Evolutionary conservation across 176 grass and related monocot genomes (phyloP), one percentile per base, ranked within the genome.

Genomic region (Musa schizocarpa): DNA sequence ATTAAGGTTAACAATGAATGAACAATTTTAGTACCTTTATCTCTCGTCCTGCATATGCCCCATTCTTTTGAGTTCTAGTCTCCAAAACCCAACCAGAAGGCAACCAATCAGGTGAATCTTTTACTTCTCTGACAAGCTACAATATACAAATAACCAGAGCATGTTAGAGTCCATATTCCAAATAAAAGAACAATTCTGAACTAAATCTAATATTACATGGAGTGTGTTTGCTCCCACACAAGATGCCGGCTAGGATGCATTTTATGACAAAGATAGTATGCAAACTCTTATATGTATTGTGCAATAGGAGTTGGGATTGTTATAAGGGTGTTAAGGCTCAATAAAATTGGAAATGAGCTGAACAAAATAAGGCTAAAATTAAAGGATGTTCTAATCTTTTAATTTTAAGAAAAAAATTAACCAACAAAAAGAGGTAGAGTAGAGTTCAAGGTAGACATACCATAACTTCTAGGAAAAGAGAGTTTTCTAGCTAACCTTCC

Each of bases 61-160:
- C 82, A 51, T 61, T 72, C 51, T 61, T 74, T 74, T 76, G 71
- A 49, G 9, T 75, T 65, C 52, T 84, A 21, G 68, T 53, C 65
- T 79, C 70, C 19, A 79, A 8, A 79, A 68, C 52, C 70, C 70
- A 84, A 69, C 73, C 82, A 67, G 52, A 17, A 52, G 82, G 82
- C 65, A 84, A 61, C 82, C 76, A 83, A 67, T 83, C 17, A 25
- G 56, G 57, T 53, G 27, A 10, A 72, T 72, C 69, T 23, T 53
- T 53, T 51, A 8, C 69, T 53, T 52, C 69, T 23, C 12, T 24
- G 11, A 20, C 52, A 22, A 21, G 49, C 20, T 52, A 68, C 13
- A 29, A 12, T 6, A 16, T 43, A 14, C 34, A 43, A 34, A 68
- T 43, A 34, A 7, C 9, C 1, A 68, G 26, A 68, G 25, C 24